Percentiles rank a stretch among this genome's conserved stretches.
Conservation (phyloP, 345 rosid genomes). For the Gossypium sturtianum region DNA sequence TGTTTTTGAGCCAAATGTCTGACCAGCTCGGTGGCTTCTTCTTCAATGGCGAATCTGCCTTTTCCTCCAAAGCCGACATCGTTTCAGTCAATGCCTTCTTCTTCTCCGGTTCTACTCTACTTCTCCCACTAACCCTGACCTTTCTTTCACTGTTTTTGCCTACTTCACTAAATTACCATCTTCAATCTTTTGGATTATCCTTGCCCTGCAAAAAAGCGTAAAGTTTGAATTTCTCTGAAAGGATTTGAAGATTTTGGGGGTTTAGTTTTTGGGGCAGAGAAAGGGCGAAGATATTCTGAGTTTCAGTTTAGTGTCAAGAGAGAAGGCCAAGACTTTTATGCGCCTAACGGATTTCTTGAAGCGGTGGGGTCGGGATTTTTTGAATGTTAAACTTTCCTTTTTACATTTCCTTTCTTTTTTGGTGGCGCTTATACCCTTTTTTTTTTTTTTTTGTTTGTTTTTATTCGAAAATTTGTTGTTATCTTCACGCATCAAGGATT, state of each 20-base stretch:
- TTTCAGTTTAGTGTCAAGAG: background rate
- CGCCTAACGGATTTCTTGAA: slow-evolving; percentile 27
- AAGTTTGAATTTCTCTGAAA: background rate
- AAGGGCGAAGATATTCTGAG: background rate
- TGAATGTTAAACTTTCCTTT: background rate
- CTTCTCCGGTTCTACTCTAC: background rate
- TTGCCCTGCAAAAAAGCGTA: background rate
- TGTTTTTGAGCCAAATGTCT: slow-evolving; percentile 44
- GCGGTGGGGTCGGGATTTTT: slow-evolving; percentile 24
- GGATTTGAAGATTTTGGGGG: background rate
- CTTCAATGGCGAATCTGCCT: slow-evolving; percentile 43
- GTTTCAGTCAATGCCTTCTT: background rate
- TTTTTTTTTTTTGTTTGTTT: slow-evolving; percentile 19
- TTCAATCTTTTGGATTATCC: background rate
- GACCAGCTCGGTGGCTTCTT: slow-evolving; percentile 58
- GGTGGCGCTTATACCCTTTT: background rate
- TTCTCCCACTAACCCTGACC: background rate
- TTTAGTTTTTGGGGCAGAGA: background rate
- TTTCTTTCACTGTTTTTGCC: background rate
- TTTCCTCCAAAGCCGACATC: slow-evolving; percentile 49
- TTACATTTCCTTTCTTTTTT: background rate
- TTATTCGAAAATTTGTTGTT: slow-evolving; percentile 10
- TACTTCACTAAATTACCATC: background rate
- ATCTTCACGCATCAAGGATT: background rate
- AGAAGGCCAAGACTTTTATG: background rate